Base-by-base conservation (phyloP, 2,329 filamentous ascomycete genomes). In the Beauveria rudraprayagi region DNA sequence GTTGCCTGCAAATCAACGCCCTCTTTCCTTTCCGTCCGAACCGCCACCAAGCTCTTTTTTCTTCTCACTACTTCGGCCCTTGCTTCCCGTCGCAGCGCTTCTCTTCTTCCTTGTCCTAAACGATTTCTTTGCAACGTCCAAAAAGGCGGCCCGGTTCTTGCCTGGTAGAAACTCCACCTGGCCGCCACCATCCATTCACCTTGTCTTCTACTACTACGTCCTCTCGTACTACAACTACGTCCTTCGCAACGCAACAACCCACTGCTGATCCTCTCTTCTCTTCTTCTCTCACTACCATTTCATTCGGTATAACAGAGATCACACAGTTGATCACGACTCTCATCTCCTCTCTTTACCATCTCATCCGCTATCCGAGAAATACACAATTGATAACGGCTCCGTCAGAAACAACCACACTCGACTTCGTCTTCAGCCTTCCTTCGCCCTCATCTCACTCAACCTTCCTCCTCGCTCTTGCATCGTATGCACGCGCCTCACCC, bases 141-240 rank as follows among this genome's bases (percentile, higher is more conserved):
- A 50, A 61, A 61, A 44, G 59, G 59, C 53, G 44, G 53, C 53
- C 52, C 53, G 46, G 56, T 46, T 61, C 59, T 54, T 61, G 52
- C 24, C 30, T 56, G 34, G 52, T 43, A 34, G 51, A 30, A 61
- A 51, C 50, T 53, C 59, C 53, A 56, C 34, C 30, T 52, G 17
- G 43, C 51, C 28, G 43, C 44, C 34, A 46, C 53, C 53, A 11
- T 44, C 34, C 34, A 37, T 50, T 47, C 34, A 26, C 6, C 28
- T 54, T 46, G 11, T 47, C n/a, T 22, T 37, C 47, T 37, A 28
- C 47, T 26, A 41, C 56, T 26, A 59, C 56, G 17, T 41, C n/a
- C 46, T 59, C 37, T 17, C 37, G 22, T 34, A 52, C 30, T 43
- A 24, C 47, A 52, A 59, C 30, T 14, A 34, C 34, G 34, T 37